Percentiles rank a stretch among this genome's conserved stretches.
These are phyloP conservation scores for Rugosomyces carneus DNA, from an alignment of 1,284 basidiomycete species.

Conservation along the genomic window DNA sequence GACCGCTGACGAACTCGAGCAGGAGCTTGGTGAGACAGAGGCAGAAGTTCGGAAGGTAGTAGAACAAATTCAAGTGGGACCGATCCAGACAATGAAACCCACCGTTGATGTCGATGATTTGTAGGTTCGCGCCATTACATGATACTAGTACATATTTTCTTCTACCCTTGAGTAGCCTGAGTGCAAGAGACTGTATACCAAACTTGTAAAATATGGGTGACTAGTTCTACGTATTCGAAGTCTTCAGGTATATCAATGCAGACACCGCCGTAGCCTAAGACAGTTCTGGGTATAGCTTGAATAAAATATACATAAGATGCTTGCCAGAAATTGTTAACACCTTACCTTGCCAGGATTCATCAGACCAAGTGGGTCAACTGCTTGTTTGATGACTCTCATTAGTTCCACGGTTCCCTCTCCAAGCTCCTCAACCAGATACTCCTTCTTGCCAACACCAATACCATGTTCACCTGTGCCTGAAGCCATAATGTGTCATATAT, in stretches of 20 bases:
- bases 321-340: slow-evolving; percentile 3
- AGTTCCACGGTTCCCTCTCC: slow-evolving; percentile 72
- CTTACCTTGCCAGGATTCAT: slow-evolving; percentile 78
- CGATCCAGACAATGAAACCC: slow-evolving; percentile 50
- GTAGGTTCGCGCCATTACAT: neutral
- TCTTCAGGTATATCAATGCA: no score
- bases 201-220: no score
- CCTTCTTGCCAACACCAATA: slow-evolving; percentile 75
- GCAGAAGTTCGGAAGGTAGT: slow-evolving; percentile 66
- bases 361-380: slow-evolving; percentile 71
- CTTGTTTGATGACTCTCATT: slow-evolving; percentile 74
- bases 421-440: slow-evolving; percentile 68
- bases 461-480: slow-evolving; percentile 50
- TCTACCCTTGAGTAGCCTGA: no score
- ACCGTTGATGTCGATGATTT: slow-evolving; percentile 20
- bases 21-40: slow-evolving; percentile 64
- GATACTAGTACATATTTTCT: neutral
- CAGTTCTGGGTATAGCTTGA: slow-evolving; percentile 27
- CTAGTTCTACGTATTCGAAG: no score
- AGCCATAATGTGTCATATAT: neutral
- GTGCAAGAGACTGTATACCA: no score
- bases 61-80: slow-evolving; percentile 52
- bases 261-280: neutral
- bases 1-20: slow-evolving; percentile 66
- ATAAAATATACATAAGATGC: neutral